These are phyloP conservation scores for Calonectria henricotiae DNA, from an alignment of 2,329 filamentous ascomycete genomes.

Conservation along the genomic window DNA sequence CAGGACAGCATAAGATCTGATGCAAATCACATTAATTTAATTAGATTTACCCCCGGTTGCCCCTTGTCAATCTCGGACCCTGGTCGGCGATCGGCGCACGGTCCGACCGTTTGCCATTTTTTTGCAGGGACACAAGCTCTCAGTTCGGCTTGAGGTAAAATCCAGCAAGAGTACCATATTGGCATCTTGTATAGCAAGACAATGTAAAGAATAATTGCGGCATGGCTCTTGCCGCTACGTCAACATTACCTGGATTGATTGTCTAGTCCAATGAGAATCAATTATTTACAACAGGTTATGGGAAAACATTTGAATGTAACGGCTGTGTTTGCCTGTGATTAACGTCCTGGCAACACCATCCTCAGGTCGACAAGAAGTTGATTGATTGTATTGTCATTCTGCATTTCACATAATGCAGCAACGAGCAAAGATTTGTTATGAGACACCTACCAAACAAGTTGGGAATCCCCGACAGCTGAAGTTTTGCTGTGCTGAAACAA, in stretches of 20 bases:
- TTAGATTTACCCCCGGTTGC: background rate
- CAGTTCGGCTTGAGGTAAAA: background rate
- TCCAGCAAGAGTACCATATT: background rate
- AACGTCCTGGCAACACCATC: background rate
- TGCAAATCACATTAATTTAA: background rate
- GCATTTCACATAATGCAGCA: background rate
- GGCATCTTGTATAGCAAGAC: too few species aligned
- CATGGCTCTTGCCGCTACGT: too few species aligned
- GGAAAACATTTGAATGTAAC: background rate
- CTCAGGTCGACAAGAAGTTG: constrained; percentile 2
- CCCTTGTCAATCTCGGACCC: background rate
- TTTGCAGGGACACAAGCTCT: background rate
- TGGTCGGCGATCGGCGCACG: background rate
- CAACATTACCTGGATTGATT: too few species aligned
- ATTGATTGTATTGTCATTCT: background rate
- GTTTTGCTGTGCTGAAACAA: background rate
- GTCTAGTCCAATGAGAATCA: background rate
- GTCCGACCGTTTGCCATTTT: background rate
- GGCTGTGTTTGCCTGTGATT: background rate
- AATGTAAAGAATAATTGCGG: too few species aligned
- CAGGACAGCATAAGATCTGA: background rate
- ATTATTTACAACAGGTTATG: background rate
- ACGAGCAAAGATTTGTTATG: background rate
- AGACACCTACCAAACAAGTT: background rate
- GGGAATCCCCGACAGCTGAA: background rate